Conservation (phyloP, 805 yeast genomes). For the Kodamaea sagamina region DNA sequence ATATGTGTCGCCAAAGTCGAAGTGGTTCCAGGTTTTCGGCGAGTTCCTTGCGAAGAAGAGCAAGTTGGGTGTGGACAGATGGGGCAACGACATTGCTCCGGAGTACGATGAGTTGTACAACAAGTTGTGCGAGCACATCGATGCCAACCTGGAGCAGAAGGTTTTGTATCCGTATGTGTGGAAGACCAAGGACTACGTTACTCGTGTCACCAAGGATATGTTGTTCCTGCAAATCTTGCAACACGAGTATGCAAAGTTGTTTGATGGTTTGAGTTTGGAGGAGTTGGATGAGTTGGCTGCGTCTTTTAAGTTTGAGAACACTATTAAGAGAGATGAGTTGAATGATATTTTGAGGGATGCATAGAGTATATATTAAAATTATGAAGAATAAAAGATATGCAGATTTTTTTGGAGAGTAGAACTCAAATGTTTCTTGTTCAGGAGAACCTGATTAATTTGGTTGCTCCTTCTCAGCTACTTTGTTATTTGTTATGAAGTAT, state of each 20-base stretch:
- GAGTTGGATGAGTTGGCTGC: conserved; percentile 54
- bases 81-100: conserved; percentile 52
- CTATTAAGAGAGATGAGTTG: conserved; percentile 43
- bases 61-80: conserved; percentile 47
- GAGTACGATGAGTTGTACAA: conserved; percentile 38
- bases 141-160: conserved; percentile 40
- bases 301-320: conserved; percentile 51
- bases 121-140: conserved; percentile 40
- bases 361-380: conserved; percentile 15
- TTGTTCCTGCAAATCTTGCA: conserved; percentile 45
- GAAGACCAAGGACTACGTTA: conserved; percentile 38
- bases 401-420: no score
- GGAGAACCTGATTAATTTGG: no score
- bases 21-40: conserved; percentile 45
- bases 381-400: no score
- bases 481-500: no score
- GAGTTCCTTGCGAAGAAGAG: conserved; percentile 46
- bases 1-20: conserved; percentile 46
- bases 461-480: no score
- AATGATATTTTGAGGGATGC: conserved; percentile 31
- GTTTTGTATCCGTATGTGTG: conserved; percentile 43
- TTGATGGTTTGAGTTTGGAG: conserved; percentile 42
- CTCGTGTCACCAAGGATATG: conserved; percentile 45
- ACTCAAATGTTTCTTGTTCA: no score
- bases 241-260: conserved; percentile 49